These are phyloP conservation scores for Colletotrichum nymphaeae DNA, from an alignment of 2,329 filamentous ascomycete genomes.

Conservation along the genomic window DNA sequence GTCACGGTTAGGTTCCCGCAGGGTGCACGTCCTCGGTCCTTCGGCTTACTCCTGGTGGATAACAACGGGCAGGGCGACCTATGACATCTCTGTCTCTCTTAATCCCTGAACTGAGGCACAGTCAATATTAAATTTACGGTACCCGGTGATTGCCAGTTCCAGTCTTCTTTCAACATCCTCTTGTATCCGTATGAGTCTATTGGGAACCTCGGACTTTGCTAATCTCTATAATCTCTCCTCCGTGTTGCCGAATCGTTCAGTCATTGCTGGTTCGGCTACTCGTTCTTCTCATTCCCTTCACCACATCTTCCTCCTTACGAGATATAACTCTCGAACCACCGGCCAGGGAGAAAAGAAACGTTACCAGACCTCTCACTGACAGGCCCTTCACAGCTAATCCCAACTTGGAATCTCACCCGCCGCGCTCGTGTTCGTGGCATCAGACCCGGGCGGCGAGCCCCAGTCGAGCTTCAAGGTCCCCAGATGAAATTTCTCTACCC, in stretches of 20 bases:
- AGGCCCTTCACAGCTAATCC: background rate
- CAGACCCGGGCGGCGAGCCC: background rate
- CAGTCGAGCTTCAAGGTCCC: background rate
- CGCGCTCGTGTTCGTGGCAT: background rate
- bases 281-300: too few relatives aligned
- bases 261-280: too few relatives aligned
- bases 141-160: background rate
- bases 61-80: background rate
- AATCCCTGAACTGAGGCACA: background rate
- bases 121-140: background rate
- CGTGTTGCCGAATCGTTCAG: too few relatives aligned
- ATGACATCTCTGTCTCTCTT: background rate
- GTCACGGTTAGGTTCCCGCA: background rate
- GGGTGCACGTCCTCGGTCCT: background rate
- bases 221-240: too few relatives aligned
- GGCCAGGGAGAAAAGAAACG: too few relatives aligned
- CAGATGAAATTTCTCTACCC: background rate
- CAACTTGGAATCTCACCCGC: background rate
- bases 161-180: too few relatives aligned
- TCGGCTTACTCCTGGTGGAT: background rate
- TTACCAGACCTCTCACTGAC: too few relatives aligned
- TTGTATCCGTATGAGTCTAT: too few relatives aligned
- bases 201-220: too few relatives aligned
- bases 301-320: too few relatives aligned
- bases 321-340: too few relatives aligned